Base-by-base conservation (phyloP, 441 rosid genomes). In the Pelargonium australe region DNA sequence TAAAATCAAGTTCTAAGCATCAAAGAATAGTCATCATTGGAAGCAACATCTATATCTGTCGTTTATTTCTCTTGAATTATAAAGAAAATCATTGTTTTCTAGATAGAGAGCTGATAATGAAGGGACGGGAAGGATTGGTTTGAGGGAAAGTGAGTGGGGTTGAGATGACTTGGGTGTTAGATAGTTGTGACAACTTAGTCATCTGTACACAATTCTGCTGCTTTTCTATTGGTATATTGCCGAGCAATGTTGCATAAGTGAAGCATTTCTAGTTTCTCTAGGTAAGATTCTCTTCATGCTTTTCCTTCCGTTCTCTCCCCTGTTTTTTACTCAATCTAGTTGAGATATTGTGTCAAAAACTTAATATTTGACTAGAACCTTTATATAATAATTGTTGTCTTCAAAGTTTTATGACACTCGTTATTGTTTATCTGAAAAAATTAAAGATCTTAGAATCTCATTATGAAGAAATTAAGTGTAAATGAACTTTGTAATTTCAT, bases 401-500 rank as follows among this genome's bases (percentile, higher is more conserved):
- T 49, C n/a, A 49, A 6, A 49, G 5, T 4, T 49, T 49, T 49
- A 16, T 49, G 53, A 16, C 16, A 49, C 14, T 12, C 4, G 2
- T 4, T 4, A 12, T 49, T 11, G 13, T 49, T 16, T 23, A 23
- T 23, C 57, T 49, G 17, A 49, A 2, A 49, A 10, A 5, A 7
- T 17, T 72, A 20, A 55, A 68, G 19, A 61, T 67, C 19, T 47
- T 5, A 44, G 37, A 45, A 43, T 68, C 74, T 69, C 75, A 23
- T 60, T 76, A 49, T 41, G 49, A 51, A 37, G 57, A 14, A 1
- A 49, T 49, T 2, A 49, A 49, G 57, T 49, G 0, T 63, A 16
- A 72, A 47, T 25, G 61, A 43, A 28, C 40, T 41, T 65, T 20
- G 74, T 37, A 23, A 66, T 70, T 77, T 77, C 31, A 23, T 76